Percentiles rank a stretch among this genome's conserved stretches.
Conservation (phyloP, 2,329 filamentous ascomycete genomes). For the Cordyceps cateniannulata region DNA sequence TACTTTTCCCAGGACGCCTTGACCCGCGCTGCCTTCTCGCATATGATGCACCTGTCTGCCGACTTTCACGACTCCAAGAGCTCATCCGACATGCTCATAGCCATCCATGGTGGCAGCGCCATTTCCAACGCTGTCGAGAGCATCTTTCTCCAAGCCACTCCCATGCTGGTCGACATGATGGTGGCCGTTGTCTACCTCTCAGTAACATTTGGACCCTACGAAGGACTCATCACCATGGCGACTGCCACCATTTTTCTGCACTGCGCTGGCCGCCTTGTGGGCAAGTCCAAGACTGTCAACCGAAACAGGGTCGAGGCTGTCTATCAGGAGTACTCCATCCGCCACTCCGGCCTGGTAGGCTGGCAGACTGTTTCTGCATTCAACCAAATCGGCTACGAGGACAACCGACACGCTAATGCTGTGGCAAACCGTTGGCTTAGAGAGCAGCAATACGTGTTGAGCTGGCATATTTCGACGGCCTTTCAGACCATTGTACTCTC, state of each 20-base stretch:
- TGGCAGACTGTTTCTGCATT: constrained; percentile 56
- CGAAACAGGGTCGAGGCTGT: constrained; percentile 45
- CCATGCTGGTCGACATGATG: constrained; percentile 54
- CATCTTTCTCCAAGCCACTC: constrained; percentile 50
- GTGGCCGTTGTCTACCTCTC: constrained; percentile 56
- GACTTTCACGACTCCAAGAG: constrained; percentile 57
- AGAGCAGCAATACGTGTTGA: constrained; percentile 32
- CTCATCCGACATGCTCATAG: constrained; percentile 51
- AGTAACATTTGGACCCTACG: constrained; percentile 51
- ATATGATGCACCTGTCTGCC: constrained; percentile 54
- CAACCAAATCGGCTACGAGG: constrained; percentile 52
- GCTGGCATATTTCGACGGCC: constrained; percentile 46
- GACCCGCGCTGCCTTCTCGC: constrained; percentile 49
- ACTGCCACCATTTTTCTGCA: constrained; percentile 51
- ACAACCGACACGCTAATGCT: constrained; percentile 45
- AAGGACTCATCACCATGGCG: constrained; percentile 55
- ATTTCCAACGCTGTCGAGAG: constrained; percentile 52
- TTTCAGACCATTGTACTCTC: constrained; percentile 59
- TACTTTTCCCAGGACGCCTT: constrained; percentile 50
- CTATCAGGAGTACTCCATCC: constrained; percentile 50
- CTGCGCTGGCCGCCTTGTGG: constrained; percentile 45
- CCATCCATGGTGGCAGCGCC: constrained; percentile 47
- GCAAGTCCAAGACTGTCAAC: constrained; percentile 41
- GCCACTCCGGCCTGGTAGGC: constrained; percentile 49
- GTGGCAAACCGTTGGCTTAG: constrained; percentile 35